These are phyloP conservation scores for Colletotrichum sp. DNA, from an alignment of 2,329 filamentous ascomycete species.

Conservation along the genomic window DNA sequence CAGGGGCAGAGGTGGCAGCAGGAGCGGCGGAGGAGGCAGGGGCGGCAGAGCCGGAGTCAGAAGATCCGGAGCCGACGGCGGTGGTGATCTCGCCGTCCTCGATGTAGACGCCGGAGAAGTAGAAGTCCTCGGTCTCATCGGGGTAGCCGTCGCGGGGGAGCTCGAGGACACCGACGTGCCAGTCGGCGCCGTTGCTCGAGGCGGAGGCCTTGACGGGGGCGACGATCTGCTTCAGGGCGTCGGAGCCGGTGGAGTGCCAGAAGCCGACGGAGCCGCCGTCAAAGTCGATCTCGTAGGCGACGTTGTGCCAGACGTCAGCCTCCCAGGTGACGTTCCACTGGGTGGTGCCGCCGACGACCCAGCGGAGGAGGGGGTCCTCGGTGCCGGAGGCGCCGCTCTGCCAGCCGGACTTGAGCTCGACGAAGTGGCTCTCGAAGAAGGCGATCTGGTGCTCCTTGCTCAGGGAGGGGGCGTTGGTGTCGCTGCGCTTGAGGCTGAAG, in stretches of 20 bases:
- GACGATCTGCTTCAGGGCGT: slow-evolving; percentile 61
- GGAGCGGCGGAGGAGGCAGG: neutral
- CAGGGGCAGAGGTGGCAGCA: neutral
- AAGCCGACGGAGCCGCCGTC: slow-evolving; percentile 65
- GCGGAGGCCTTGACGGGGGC: slow-evolving; percentile 65
- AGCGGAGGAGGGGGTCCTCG: slow-evolving; percentile 61
- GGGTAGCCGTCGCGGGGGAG: slow-evolving; percentile 62
- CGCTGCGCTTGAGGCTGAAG: slow-evolving; percentile 68
- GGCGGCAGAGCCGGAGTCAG: neutral
- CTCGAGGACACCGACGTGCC: slow-evolving; percentile 75
- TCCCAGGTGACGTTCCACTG: slow-evolving; percentile 69
- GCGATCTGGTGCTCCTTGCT: slow-evolving; percentile 71
- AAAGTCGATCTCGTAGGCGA: slow-evolving; percentile 78
- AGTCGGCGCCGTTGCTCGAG: slow-evolving; percentile 72
- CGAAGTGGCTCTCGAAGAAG: slow-evolving; percentile 75
- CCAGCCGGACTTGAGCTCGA: slow-evolving; percentile 75
- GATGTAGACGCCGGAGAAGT: slow-evolving; percentile 75
- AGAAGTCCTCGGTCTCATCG: slow-evolving; percentile 68
- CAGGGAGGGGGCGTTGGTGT: slow-evolving; percentile 64
- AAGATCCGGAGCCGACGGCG: slow-evolving; percentile 9
- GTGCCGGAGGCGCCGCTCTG: slow-evolving; percentile 51
- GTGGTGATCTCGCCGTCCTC: slow-evolving; percentile 51
- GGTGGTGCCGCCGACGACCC: slow-evolving; percentile 65
- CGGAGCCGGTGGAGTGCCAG: slow-evolving; percentile 71
- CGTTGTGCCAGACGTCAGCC: slow-evolving; percentile 74